A percentile compares a stretch with the other conserved stretches of the same genome.
Evolutionary conservation across 2,329 filamentous ascomycete genomes (phyloP).

Genomic region (Apiospora rasikravindrae): DNA sequence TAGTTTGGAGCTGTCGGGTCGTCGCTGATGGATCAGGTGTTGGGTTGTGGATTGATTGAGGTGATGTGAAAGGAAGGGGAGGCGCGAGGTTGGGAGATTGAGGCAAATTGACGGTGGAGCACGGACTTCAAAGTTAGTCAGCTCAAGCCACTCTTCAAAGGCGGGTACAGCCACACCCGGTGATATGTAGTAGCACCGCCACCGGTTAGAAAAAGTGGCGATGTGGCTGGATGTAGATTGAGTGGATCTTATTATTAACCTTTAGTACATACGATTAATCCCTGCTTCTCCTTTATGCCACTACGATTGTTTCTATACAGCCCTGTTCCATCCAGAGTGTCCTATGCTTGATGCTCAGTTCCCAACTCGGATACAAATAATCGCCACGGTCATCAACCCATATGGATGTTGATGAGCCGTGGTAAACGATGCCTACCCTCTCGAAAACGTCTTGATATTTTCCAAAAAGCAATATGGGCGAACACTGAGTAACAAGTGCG

Average conservation of each 20-base stretch:
- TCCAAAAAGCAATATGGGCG: neutral
- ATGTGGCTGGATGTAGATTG: no score
- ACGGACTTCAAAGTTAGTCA: neutral
- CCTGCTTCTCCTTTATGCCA: no score
- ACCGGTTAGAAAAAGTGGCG: no score
- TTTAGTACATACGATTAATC: no score
- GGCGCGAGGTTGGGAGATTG: neutral
- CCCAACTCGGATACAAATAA: no score
- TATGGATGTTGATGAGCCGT: neutral
- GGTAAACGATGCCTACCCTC: neutral
- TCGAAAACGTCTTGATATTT: neutral
- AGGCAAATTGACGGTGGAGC: neutral
- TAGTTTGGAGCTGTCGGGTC: constrained; percentile 5
- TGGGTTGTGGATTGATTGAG: neutral
- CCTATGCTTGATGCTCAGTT: no score
- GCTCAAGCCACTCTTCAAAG: neutral
- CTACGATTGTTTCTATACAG: no score
- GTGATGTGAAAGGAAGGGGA: neutral
- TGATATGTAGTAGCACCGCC: no score
- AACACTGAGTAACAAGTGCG: no score
- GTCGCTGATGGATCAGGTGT: neutral
- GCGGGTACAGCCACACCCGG: neutral
- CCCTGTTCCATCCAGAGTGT: no score
- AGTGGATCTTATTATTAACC: no score
- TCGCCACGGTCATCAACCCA: no score